Percentiles rank a stretch among this genome's conserved stretches.
Evolutionary conservation across 2,329 filamentous ascomycete genomes (phyloP).

Genomic region (Penicillium oxalicum): DNA sequence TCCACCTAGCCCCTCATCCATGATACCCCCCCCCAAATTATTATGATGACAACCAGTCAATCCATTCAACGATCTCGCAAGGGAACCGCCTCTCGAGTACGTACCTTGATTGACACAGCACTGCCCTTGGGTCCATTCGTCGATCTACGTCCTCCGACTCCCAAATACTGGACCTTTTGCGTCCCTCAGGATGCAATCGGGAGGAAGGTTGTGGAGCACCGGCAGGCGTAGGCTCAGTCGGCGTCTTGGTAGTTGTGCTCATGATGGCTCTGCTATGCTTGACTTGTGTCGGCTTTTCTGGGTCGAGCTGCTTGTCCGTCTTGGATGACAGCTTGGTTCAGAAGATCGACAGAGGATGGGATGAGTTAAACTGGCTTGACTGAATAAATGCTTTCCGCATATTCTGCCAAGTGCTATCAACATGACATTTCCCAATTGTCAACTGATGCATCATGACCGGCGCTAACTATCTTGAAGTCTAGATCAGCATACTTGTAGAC

Average conservation of each 20-base stretch:
- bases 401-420: conserved; percentile 1
- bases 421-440: neutral
- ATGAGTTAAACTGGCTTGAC: conserved; percentile 41
- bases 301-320: conserved; percentile 30
- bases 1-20: neutral
- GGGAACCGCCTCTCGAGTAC: conserved; percentile 35
- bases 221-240: conserved; percentile 22
- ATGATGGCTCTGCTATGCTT: conserved; percentile 22
- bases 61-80: conserved; percentile 54
- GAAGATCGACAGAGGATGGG: conserved; percentile 36
- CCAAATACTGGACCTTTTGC: conserved; percentile 41
- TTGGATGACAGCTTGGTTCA: conserved; percentile 31
- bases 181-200: conserved; percentile 19
- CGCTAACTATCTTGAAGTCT: conserved; percentile 14
- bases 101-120: conserved; percentile 16
- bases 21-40: conserved; percentile 14
- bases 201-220: conserved; percentile 43
- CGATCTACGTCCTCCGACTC: conserved; percentile 30
- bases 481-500: neutral
- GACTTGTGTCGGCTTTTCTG: conserved; percentile 31
- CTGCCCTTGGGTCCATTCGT: conserved; percentile 13
- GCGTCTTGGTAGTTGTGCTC: conserved; percentile 15
- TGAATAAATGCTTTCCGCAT: conserved; percentile 23
- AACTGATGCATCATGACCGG: conserved; percentile 3
- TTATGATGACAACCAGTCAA: conserved; percentile 57